Conservation (phyloP, 495 filamentous ascomycete species). For the Lasiosphaeria miniovina region DNA sequence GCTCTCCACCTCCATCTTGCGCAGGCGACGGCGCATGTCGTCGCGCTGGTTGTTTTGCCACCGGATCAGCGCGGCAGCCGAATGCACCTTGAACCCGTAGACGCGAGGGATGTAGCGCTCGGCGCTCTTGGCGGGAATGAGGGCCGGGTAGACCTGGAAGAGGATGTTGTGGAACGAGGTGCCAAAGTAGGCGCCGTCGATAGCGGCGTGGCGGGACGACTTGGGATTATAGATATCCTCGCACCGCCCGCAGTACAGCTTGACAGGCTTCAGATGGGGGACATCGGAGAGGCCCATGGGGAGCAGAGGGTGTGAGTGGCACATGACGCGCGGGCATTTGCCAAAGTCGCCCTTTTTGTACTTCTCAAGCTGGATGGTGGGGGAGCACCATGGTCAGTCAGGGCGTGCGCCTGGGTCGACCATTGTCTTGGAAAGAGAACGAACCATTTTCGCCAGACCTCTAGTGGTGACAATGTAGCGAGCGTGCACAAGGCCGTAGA, state of each 20-base stretch:
- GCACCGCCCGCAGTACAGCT: constrained; percentile 94
- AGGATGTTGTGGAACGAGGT: constrained; percentile 98
- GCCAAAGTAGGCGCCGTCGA: constrained; percentile 98
- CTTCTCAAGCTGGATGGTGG: constrained; percentile 74
- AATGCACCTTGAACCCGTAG: constrained; percentile 94
- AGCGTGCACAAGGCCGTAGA: constrained; percentile 95
- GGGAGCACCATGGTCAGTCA: constrained; percentile 7
- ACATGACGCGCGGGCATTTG: constrained; percentile 95
- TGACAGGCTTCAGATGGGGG: constrained; percentile 79
- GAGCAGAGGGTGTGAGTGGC: constrained; percentile 83
- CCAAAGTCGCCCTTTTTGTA: constrained; percentile 98
- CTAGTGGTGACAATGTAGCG: constrained; percentile 96
- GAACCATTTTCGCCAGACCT: constrained; percentile 93
- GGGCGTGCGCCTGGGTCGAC: too few relatives aligned
- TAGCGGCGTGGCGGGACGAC: constrained; percentile 88
- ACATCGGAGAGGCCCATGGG: constrained; percentile 91
- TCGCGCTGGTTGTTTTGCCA: constrained; percentile 85
- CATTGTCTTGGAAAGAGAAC: neutral
- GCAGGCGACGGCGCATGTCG: constrained; percentile 68
- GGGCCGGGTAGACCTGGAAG: constrained; percentile 92
- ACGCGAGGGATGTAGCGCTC: constrained; percentile 84
- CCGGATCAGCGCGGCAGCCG: constrained; percentile 77
- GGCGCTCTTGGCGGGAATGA: constrained; percentile 79
- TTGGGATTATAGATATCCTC: constrained; percentile 99
- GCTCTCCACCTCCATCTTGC: constrained; percentile 57